phyloP scores from a whole-genome alignment of 2,329 filamentous ascomycete genomes.

The Aspergillus fructus region DNA sequence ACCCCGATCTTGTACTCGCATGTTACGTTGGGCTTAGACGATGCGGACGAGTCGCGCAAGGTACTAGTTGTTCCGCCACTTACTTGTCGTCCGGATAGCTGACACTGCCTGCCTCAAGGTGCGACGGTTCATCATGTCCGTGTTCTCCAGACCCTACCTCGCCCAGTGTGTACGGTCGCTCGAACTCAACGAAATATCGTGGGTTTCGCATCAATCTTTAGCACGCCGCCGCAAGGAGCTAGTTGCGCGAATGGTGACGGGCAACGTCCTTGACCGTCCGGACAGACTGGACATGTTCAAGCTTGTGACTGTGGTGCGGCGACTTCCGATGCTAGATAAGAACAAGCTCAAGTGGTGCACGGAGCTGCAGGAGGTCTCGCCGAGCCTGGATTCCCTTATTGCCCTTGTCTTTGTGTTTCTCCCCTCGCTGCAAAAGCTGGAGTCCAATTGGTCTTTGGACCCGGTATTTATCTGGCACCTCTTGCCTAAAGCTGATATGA shows the following conservation, averaged over 20 bases:
- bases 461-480: slow-evolving; percentile 4
- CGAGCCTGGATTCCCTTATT: slow-evolving; percentile 6
- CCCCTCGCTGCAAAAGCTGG: not conserved
- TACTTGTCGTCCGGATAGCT: not conserved
- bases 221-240: not conserved
- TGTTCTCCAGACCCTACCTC: slow-evolving; percentile 6
- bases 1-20: slow-evolving; percentile 6
- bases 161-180: slow-evolving; percentile 7
- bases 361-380: slow-evolving; percentile 2
- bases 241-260: not conserved
- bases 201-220: not conserved
- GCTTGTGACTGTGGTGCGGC: slow-evolving; percentile 3
- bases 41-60: slow-evolving; percentile 6
- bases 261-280: not conserved
- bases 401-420: slow-evolving; percentile 5
- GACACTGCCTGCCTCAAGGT: not conserved
- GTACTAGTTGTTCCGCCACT: not conserved
- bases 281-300: slow-evolving; percentile 2
- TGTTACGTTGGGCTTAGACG: not conserved
- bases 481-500: slow-evolving; percentile 3
- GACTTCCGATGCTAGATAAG: not conserved
- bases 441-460: slow-evolving; percentile 6
- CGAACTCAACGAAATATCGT: slow-evolving; percentile 3
- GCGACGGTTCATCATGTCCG: slow-evolving; percentile 5
- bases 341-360: slow-evolving; percentile 3